Conservation (phyloP, 306 rosid species). For the Medicago ruthenica region DNA sequence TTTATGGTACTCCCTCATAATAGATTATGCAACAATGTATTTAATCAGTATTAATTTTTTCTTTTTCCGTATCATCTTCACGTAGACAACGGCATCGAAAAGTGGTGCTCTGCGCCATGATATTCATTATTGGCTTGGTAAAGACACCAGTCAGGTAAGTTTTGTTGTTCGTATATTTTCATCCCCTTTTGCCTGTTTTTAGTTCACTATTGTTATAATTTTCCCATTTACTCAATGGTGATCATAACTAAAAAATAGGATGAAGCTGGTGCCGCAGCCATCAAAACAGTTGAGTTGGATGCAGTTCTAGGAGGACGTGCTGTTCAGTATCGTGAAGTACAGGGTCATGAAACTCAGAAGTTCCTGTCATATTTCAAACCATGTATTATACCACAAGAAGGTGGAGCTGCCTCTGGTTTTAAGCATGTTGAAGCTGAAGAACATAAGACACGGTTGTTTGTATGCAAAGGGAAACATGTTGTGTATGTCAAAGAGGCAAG, state of each 20-base stretch:
- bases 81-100: slow-evolving; percentile 83
- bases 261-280: slow-evolving; percentile 95
- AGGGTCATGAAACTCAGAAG: slow-evolving; percentile 94
- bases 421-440: slow-evolving; percentile 91
- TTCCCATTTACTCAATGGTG: slow-evolving; percentile 21
- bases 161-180: slow-evolving; percentile 22
- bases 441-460: slow-evolving; percentile 73
- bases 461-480: slow-evolving; percentile 93
- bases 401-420: slow-evolving; percentile 93
- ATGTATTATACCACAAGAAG: slow-evolving; percentile 96
- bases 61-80: slow-evolving; percentile 27
- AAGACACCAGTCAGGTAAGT: slow-evolving; percentile 84
- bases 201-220: slow-evolving; percentile 27
- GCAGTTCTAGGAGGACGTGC: slow-evolving; percentile 99
- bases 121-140: slow-evolving; percentile 98
- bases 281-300: slow-evolving; percentile 95
- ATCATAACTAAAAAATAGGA: slow-evolving; percentile 64
- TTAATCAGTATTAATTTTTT: slow-evolving; percentile 13
- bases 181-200: background rate
- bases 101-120: slow-evolving; percentile 88
- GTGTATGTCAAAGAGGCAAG: slow-evolving; percentile 98
- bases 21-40: slow-evolving; percentile 4
- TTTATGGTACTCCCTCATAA: slow-evolving; percentile 14
- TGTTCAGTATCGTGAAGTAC: slow-evolving; percentile 96
- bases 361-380: slow-evolving; percentile 92